These are phyloP conservation scores for Dimocarpus longan DNA, from an alignment of 345 rosid genomes.

Conservation along the genomic window DNA sequence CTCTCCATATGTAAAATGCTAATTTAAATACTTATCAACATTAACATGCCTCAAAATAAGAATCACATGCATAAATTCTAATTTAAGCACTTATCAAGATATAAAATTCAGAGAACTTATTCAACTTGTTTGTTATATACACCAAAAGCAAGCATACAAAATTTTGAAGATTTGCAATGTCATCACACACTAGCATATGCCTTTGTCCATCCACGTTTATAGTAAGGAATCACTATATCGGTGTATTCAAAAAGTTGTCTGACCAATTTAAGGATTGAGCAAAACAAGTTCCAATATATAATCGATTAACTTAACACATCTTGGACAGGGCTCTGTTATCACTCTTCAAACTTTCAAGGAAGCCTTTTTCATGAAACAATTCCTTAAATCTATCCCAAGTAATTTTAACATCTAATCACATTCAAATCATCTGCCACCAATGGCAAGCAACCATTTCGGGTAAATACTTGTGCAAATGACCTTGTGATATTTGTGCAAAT, in stretches of 20 bases:
- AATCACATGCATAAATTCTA: neutral
- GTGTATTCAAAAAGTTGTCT: constrained; percentile 45
- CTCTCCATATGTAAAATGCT: constrained; percentile 49
- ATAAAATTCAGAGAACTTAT: neutral
- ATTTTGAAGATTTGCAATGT: neutral
- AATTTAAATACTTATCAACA: neutral
- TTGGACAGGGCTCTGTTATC: no score
- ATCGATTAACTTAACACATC: constrained; percentile 70
- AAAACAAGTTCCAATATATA: constrained; percentile 71
- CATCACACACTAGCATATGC: neutral
- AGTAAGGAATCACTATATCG: neutral
- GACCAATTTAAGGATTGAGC: constrained; percentile 75
- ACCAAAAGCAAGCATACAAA: neutral
- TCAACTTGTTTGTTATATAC: constrained; percentile 3
- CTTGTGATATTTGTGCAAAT: neutral
- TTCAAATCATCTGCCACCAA: neutral
- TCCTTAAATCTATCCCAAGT: neutral
- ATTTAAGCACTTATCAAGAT: neutral
- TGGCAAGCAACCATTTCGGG: neutral
- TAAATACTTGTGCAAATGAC: neutral
- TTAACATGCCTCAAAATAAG: neutral
- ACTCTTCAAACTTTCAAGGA: no score
- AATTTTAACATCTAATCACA: neutral
- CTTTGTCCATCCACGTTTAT: neutral
- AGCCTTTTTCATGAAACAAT: neutral